A percentile compares a stretch with the other conserved stretches of the same genome.
Evolutionary conservation across 2,329 filamentous ascomycete genomes (phyloP).

Genomic region (Colletotrichum euphorbiae): DNA sequence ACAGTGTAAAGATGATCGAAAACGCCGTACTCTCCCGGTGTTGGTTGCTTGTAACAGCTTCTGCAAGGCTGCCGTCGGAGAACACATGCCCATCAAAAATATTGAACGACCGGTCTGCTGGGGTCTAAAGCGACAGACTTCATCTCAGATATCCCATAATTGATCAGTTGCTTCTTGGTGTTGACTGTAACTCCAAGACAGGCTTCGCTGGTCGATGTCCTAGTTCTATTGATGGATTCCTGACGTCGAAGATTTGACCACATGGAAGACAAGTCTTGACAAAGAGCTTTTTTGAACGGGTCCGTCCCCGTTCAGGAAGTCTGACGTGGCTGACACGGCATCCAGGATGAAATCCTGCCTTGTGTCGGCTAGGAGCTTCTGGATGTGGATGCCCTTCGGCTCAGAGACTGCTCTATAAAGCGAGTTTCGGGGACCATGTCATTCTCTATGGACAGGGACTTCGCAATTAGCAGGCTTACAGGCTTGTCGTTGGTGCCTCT

Average conservation of each 20-base stretch:
- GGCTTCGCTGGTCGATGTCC: constrained; percentile 6
- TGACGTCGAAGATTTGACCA: not conserved
- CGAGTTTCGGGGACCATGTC: too few relatives aligned
- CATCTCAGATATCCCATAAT: not conserved
- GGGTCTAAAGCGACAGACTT: constrained; percentile 18
- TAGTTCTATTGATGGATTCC: not conserved
- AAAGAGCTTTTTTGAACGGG: constrained; percentile 4
- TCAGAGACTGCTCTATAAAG: too few relatives aligned
- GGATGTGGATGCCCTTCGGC: too few relatives aligned
- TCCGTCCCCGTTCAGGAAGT: not conserved
- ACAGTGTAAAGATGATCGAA: constrained; percentile 1
- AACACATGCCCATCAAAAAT: not conserved
- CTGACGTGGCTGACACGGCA: not conserved
- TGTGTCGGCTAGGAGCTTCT: too few relatives aligned
- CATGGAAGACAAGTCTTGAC: constrained; percentile 1
- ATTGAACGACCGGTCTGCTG: constrained; percentile 3
- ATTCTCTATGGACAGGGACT: too few relatives aligned
- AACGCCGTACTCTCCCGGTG: not conserved
- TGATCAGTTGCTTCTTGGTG: not conserved
- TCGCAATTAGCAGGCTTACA: too few relatives aligned
- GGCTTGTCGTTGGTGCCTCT: too few relatives aligned
- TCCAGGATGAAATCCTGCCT: too few relatives aligned
- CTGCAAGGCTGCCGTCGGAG: constrained; percentile 32
- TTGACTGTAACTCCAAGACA: not conserved
- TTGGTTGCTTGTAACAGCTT: constrained; percentile 8